Evolutionary conservation across 352 stramenopile species (phyloP).

Genomic region (Phytopythium vexans): DNA sequence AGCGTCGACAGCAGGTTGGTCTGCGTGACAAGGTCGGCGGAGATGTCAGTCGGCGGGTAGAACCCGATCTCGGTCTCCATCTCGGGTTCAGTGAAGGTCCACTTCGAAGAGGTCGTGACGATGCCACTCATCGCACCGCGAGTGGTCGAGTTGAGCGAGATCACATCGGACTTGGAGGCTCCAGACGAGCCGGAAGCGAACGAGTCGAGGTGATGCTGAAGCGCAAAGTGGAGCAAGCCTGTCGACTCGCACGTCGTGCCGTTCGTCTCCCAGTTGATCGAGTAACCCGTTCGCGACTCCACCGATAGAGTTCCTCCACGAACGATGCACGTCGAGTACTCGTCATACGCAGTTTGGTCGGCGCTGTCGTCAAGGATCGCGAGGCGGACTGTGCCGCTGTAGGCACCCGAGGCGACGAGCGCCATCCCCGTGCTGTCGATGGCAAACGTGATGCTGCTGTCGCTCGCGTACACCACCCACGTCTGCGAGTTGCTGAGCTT

Average conservation of each 20-base stretch:
- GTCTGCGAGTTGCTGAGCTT: conserved; percentile 68
- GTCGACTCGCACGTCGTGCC: conserved; percentile 35
- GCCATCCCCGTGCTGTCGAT: conserved; percentile 36
- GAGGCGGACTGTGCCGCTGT: conserved; percentile 51
- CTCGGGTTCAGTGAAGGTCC: conserved; percentile 49
- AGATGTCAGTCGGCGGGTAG: conserved; percentile 37
- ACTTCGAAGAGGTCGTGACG: conserved; percentile 26
- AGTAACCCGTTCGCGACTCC: conserved; percentile 55
- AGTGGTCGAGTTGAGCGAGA: conserved; percentile 47
- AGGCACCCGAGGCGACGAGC: conserved; percentile 33
- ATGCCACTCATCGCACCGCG: conserved; percentile 52
- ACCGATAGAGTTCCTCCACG: conserved; percentile 45
- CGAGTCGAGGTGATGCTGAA: conserved; percentile 58
- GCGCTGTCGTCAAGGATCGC: conserved; percentile 42
- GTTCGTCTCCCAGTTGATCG: conserved; percentile 53
- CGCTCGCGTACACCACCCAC: conserved; percentile 67
- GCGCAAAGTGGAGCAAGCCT: conserved; percentile 65
- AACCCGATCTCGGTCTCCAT: conserved; percentile 50
- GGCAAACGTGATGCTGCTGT: conserved; percentile 33
- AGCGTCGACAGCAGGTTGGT: conserved; percentile 44
- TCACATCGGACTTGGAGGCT: conserved; percentile 16
- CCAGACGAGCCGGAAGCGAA: conserved; percentile 11
- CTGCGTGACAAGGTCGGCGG: conserved; percentile 24
- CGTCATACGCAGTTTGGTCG: conserved; percentile 43
- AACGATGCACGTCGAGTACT: conserved; percentile 55